Conservation (phyloP, 352 stramenopile genomes). For the Globisporangium canariense region DNA sequence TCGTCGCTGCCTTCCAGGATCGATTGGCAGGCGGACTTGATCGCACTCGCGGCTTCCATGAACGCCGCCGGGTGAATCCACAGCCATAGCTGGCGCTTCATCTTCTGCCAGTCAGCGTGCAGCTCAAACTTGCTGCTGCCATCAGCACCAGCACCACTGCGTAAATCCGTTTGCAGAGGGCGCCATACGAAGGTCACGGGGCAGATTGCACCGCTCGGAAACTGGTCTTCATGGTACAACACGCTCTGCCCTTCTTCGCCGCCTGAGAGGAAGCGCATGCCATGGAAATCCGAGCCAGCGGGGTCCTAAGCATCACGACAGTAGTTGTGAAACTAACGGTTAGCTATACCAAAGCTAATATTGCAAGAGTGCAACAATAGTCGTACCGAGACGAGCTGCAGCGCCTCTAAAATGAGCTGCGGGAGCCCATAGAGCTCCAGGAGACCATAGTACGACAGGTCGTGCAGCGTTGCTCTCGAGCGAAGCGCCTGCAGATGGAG, state of each 20-base stretch:
- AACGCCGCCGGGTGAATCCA: constrained; percentile 78
- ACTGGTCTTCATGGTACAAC: constrained; percentile 51
- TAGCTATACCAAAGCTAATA: neutral
- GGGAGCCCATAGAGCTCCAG: constrained; percentile 63
- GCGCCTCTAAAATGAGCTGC: constrained; percentile 50
- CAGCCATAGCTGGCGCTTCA: constrained; percentile 72
- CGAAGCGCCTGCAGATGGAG: constrained; percentile 30
- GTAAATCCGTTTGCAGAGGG: constrained; percentile 36
- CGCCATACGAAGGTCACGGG: constrained; percentile 78
- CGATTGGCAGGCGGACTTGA: constrained; percentile 47
- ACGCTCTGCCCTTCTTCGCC: constrained; percentile 44
- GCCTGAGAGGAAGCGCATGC: constrained; percentile 47
- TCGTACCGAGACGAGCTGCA: constrained; percentile 52
- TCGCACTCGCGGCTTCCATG: constrained; percentile 64
- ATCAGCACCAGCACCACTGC: neutral
- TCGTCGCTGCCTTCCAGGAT: constrained; percentile 41
- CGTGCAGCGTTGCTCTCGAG: constrained; percentile 49
- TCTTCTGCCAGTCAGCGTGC: constrained; percentile 34
- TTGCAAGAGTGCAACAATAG: neutral
- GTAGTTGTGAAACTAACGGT: neutral
- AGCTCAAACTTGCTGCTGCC: constrained; percentile 25
- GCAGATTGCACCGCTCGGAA: constrained; percentile 59
- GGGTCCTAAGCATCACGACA: constrained; percentile 32
- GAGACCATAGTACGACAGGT: constrained; percentile 61
- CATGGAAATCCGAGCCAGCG: constrained; percentile 58